Conservation (phyloP, 345 rosid genomes). For the Moricandia arvensis region DNA sequence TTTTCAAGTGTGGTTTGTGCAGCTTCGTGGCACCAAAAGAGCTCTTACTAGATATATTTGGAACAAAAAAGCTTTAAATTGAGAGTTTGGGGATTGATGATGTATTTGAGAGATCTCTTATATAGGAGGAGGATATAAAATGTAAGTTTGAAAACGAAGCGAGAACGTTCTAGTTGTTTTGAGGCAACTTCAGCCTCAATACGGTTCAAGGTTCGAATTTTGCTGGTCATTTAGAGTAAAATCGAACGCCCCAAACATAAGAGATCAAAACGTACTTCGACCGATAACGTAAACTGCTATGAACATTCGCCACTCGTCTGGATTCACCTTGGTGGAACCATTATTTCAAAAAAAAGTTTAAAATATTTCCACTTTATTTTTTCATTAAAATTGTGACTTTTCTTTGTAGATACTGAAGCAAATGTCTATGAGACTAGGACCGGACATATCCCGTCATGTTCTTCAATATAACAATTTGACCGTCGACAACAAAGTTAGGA, state of each 20-base stretch:
- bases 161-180: too few relatives aligned
- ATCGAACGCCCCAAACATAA: too few relatives aligned
- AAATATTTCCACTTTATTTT: not conserved
- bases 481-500: not conserved
- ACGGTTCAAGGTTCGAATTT: too few relatives aligned
- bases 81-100: slow-evolving; percentile 13
- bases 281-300: too few relatives aligned
- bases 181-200: too few relatives aligned
- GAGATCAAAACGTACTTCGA: too few relatives aligned
- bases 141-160: slow-evolving; percentile 15
- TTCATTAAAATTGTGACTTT: not conserved
- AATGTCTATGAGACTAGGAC: slow-evolving; percentile 23
- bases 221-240: too few relatives aligned
- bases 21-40: slow-evolving; percentile 17
- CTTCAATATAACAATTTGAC: not conserved
- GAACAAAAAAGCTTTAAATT: not conserved
- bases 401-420: not conserved
- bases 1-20: slow-evolving; percentile 5
- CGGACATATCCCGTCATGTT: not conserved
- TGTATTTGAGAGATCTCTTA: slow-evolving; percentile 19
- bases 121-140: slow-evolving; percentile 10
- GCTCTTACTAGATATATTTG: not conserved
- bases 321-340: not conserved
- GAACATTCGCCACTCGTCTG: too few relatives aligned
- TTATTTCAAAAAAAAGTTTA: slow-evolving; percentile 13